Conservation (phyloP, 257 asterid species). For the Vinca minor region DNA sequence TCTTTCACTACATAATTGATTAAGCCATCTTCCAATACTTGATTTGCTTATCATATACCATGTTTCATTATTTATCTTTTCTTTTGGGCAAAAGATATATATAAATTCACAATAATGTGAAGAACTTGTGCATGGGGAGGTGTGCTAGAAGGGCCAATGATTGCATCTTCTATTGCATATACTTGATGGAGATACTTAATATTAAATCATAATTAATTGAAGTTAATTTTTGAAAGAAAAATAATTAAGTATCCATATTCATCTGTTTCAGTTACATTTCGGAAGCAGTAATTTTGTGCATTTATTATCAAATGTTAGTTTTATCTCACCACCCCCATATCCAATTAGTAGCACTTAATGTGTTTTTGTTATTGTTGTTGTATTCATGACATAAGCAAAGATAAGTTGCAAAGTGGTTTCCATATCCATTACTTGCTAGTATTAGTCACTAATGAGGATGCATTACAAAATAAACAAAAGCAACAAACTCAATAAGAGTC, state of each 20-base stretch:
- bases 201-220: neutral
- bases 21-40: slow-evolving; percentile 5
- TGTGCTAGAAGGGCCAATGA: neutral
- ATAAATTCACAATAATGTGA: neutral
- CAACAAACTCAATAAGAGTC: neutral
- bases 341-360: too few species aligned
- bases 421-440: neutral
- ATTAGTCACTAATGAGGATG: neutral
- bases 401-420: neutral
- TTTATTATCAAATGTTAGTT: too few species aligned
- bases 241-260: slow-evolving; percentile 1
- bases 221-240: neutral
- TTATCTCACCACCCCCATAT: too few species aligned
- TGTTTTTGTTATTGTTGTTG: too few species aligned
- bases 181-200: neutral
- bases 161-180: neutral
- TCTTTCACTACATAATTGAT: slow-evolving; percentile 32
- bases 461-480: neutral
- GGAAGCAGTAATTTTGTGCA: too few species aligned
- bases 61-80: neutral
- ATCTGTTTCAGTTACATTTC: too few species aligned
- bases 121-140: slow-evolving; percentile 2
- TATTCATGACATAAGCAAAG: slow-evolving; percentile 7
- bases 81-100: neutral
- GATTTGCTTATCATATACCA: neutral